phyloP scores from a whole-genome alignment of 225 moss, liverwort and hornwort species.

The Physcomitrium patens region DNA sequence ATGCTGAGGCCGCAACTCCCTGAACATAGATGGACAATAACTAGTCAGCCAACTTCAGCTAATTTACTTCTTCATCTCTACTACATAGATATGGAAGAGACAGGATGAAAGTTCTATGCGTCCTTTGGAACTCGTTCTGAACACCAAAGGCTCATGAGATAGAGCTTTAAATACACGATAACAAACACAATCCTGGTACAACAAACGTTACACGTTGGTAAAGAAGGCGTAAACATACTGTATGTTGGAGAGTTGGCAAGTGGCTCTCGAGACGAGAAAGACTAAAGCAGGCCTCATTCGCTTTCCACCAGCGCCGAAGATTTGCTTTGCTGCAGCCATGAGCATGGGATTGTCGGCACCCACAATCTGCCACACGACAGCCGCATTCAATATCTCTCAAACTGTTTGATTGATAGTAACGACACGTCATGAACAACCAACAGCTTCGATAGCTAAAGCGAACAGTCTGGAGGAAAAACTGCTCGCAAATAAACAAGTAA shows the following conservation, averaged over 20 bases:
- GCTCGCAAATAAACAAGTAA: not conserved
- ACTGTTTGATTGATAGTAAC: not conserved
- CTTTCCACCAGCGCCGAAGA: constrained; percentile 96
- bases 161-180: not conserved
- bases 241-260: constrained; percentile 77
- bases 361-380: constrained; percentile 66
- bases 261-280: constrained; percentile 90
- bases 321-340: constrained; percentile 92
- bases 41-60: not conserved
- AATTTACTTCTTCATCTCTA: no score
- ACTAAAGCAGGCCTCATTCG: constrained; percentile 93
- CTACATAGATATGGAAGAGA: no score
- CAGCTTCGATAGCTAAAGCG: not conserved
- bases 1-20: constrained; percentile 83
- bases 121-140: not conserved
- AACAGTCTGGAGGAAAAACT: not conserved
- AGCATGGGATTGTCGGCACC: constrained; percentile 90
- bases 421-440: not conserved
- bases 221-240: constrained; percentile 57
- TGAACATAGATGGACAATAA: constrained; percentile 30
- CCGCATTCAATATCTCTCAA: not conserved
- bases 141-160: not conserved
- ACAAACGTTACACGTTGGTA: not conserved
- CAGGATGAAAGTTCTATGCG: no score
- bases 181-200: not conserved